A percentile compares a stretch with the other conserved stretches of the same genome.
phyloP scores from a whole-genome alignment of 2,329 filamentous ascomycete genomes.

The Nothopassalora personata region DNA sequence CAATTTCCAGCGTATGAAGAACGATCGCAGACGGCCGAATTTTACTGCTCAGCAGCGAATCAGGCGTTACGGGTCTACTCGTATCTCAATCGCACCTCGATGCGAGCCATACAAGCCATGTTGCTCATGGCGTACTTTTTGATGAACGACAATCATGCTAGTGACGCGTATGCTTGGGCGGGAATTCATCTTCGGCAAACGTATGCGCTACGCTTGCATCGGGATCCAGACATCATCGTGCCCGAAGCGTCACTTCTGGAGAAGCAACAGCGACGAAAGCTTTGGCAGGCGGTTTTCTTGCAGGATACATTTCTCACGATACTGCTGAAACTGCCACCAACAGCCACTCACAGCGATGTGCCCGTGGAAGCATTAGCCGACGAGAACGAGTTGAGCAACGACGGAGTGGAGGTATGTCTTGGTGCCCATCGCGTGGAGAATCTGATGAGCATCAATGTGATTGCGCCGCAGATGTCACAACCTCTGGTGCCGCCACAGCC shows the following conservation, averaged over 20 bases:
- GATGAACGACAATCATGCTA: conserved; percentile 80
- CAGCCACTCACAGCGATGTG: conserved; percentile 73
- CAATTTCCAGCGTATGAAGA: conserved; percentile 53
- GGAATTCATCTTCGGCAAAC: conserved; percentile 72
- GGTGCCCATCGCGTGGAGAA: conserved; percentile 42
- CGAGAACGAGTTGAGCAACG: conserved; percentile 48
- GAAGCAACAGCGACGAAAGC: conserved; percentile 71
- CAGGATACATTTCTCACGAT: conserved; percentile 80
- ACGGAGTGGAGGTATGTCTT: conserved; percentile 57
- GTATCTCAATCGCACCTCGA: conserved; percentile 68
- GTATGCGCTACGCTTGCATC: conserved; percentile 75
- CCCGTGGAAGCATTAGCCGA: conserved; percentile 67
- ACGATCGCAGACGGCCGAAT: conserved; percentile 70
- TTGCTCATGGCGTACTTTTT: conserved; percentile 77
- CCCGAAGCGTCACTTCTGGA: conserved; percentile 64
- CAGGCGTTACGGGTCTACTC: conserved; percentile 70
- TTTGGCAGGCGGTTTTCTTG: conserved; percentile 75
- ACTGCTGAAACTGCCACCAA: conserved; percentile 69
- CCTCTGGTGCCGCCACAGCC: conserved; percentile 30
- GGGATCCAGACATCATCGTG: conserved; percentile 67
- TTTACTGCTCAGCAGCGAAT: conserved; percentile 72
- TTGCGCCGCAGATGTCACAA: conserved; percentile 37
- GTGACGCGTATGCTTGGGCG: conserved; percentile 76
- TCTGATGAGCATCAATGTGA: conserved; percentile 48
- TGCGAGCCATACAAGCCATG: conserved; percentile 73